Percentiles rank a stretch among this genome's conserved stretches.
Evolutionary conservation across 176 grass and related monocot species (phyloP).

Genomic region (Luzula sylvatica): DNA sequence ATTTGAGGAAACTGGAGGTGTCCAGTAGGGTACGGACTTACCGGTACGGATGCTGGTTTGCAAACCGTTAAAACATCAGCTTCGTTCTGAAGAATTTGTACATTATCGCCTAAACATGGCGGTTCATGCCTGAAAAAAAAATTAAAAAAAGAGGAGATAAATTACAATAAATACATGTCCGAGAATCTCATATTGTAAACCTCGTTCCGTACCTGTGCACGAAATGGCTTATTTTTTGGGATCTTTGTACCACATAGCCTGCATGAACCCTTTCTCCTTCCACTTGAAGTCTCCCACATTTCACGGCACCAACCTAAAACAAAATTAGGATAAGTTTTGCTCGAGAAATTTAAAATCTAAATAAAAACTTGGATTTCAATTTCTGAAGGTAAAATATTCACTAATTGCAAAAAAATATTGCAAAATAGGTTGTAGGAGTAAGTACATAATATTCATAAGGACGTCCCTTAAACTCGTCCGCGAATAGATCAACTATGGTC

Average conservation of each 20-base stretch:
- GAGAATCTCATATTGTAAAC: no score
- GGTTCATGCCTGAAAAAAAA: slow-evolving; percentile 68
- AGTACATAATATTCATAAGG: slow-evolving; percentile 74
- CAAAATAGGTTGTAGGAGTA: not conserved
- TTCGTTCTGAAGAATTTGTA: slow-evolving; percentile 75
- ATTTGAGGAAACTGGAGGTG: no score
- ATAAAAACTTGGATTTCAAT: not conserved
- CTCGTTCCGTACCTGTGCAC: slow-evolving; percentile 86
- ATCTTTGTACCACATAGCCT: slow-evolving; percentile 44
- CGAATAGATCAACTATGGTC: slow-evolving; percentile 91
- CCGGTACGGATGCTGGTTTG: slow-evolving; percentile 89
- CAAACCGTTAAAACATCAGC: slow-evolving; percentile 76
- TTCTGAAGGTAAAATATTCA: not conserved
- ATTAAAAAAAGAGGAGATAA: not conserved
- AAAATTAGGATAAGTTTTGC: not conserved
- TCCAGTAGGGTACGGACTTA: no score
- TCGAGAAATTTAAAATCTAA: not conserved
- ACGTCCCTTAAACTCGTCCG: slow-evolving; percentile 87
- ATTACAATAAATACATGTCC: no score
- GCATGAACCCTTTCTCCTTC: slow-evolving; percentile 58
- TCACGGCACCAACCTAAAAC: slow-evolving; percentile 50
- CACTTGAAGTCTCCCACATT: slow-evolving; percentile 77
- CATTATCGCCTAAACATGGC: slow-evolving; percentile 62
- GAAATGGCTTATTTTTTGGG: slow-evolving; percentile 96
- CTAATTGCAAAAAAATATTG: not conserved